Conservation (phyloP, 2,329 filamentous ascomycete species). For the Corinectria fuckeliana region DNA sequence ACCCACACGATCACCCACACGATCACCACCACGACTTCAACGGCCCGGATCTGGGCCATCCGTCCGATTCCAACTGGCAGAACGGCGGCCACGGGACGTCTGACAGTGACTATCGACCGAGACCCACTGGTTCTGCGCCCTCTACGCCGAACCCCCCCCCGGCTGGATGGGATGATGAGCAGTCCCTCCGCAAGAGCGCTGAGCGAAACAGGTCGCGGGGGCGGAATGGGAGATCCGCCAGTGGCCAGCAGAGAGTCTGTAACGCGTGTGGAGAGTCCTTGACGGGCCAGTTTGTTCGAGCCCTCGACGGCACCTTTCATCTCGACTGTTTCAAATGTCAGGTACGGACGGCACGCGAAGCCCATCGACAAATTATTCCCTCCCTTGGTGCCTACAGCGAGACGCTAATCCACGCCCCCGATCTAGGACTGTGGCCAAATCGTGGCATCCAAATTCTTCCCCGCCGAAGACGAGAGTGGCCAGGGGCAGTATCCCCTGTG, state of each 20-base stretch:
- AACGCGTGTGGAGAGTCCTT: conserved; percentile 89
- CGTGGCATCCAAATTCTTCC: conserved; percentile 98
- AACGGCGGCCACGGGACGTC: conserved; percentile 47
- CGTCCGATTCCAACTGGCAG: conserved; percentile 46
- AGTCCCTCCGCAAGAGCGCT: conserved; percentile 54
- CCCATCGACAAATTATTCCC: neutral
- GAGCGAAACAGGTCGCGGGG: conserved; percentile 65
- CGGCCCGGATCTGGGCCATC: conserved; percentile 41
- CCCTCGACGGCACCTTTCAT: conserved; percentile 92
- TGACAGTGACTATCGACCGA: conserved; percentile 45
- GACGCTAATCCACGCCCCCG: conserved; percentile 26
- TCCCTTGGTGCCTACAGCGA: neutral
- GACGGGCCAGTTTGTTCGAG: conserved; percentile 95
- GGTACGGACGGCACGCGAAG: conserved; percentile 58
- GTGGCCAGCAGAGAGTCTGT: conserved; percentile 70
- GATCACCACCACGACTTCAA: conserved; percentile 30
- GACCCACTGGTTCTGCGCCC: conserved; percentile 45
- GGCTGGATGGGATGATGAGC: conserved; percentile 49
- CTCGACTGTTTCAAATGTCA: conserved; percentile 97
- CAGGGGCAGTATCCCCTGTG: conserved; percentile 91
- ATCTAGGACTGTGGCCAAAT: conserved; percentile 92
- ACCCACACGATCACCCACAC: neutral
- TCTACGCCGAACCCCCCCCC: conserved; percentile 41
- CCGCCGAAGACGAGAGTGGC: conserved; percentile 88
- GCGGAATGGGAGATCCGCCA: conserved; percentile 60